Evolutionary conservation across 306 rosid genomes (phyloP).

Genomic region (Potentilla sterilis): DNA sequence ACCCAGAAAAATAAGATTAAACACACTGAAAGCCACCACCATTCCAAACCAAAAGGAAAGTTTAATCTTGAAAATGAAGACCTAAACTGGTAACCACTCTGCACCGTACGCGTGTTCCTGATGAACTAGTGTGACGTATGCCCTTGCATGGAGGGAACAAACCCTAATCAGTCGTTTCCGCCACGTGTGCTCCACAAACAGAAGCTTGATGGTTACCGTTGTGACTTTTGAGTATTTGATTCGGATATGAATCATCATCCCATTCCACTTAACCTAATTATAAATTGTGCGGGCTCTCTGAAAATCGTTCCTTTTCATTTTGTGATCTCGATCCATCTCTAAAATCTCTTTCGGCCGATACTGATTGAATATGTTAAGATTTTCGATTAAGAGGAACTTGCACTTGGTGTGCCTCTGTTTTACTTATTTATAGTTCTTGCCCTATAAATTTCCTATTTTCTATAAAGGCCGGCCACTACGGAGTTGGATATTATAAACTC

Average conservation of each 20-base stretch:
- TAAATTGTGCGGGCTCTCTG: conserved; percentile 16
- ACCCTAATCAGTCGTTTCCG: conserved; percentile 19
- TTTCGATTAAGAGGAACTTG: conserved; percentile 1
- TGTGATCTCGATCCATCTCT: background rate
- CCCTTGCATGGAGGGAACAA: conserved; percentile 41
- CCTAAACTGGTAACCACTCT: background rate
- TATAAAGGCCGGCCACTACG: background rate
- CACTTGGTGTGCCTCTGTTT: background rate
- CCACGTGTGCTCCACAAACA: conserved; percentile 32
- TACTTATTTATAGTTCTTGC: background rate
- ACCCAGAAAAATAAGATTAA: conserved; percentile 1
- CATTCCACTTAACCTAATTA: background rate
- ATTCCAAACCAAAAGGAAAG: background rate
- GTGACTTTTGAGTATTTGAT: conserved; percentile 34
- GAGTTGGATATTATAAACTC: too few species aligned
- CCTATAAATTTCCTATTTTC: background rate
- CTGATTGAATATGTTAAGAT: conserved; percentile 1
- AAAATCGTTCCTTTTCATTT: background rate
- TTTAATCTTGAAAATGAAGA: background rate
- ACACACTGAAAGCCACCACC: background rate
- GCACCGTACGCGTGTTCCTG: conserved; percentile 47
- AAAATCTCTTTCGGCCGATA: conserved; percentile 42
- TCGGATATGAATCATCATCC: conserved; percentile 17
- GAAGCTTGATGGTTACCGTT: background rate
- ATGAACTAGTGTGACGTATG: conserved; percentile 26